Base-by-base conservation (phyloP, 441 rosid genomes). In the Bocquillonia castaneifolia region DNA sequence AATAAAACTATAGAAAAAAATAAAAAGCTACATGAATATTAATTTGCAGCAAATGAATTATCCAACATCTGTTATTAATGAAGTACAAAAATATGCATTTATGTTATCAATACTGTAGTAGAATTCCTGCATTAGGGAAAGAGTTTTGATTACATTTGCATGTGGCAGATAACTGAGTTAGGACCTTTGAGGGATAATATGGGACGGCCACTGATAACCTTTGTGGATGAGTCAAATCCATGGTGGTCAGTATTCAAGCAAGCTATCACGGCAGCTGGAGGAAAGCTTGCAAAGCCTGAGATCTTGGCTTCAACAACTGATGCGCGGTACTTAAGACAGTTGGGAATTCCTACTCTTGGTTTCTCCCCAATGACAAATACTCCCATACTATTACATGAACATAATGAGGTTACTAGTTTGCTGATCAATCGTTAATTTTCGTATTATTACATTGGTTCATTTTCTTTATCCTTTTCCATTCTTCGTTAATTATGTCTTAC, bases 321-420 rank as follows among this genome's bases (percentile, higher is more conserved):
- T 82, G 82, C 96, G 64, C 81, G 88, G 17, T 89, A 14, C 65
- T 51, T 85, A 37, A 83, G 97, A 68, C 60, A 62, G 72, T 63
- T 79, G 70, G 97, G 97, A 53, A 88, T 93, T 63, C 97, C 98
- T 32, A 51, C 75, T 66, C 62, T 93, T 0, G 96, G 96, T 44
- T 93, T 93, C 84, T 91, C 97, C 23, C 98, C 96, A 7, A 91
- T 91, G 95, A 68, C 63, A 12, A 83, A 91, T 64, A 88, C 97
- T 65, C 93, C 98, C 31, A 84, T 93, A 64, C 66, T 91, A 69
- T 73, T 86, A 81, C 97, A 91, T 69, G 98, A 91, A 23, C 98
- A 91, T 70, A 83, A 93, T 47, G 97, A 93, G 97, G 98, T 92
- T 74, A 23, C 47, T 28, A 42, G 22, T 68, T 64, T 37, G 20